Conservation (phyloP, 495 filamentous ascomycete species). For the Trichoderma gamsii region DNA sequence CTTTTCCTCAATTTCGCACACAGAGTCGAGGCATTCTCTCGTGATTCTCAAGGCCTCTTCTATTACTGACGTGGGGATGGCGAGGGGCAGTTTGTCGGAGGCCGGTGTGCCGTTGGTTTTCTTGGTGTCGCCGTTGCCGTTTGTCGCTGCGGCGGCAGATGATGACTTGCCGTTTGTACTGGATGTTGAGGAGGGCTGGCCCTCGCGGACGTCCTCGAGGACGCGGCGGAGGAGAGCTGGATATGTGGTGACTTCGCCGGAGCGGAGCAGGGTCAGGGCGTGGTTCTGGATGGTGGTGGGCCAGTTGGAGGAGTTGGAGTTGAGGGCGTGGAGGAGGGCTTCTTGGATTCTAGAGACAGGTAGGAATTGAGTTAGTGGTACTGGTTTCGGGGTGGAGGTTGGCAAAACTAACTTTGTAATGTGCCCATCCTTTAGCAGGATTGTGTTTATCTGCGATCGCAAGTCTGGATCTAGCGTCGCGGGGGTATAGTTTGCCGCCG, state of each 20-base stretch:
- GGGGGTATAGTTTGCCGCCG: constrained; percentile 43
- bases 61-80: constrained; percentile 43
- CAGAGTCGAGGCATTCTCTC: constrained; percentile 43
- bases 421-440: constrained; percentile 43
- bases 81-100: constrained; percentile 29
- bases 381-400: background rate
- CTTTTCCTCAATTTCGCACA: constrained; percentile 42
- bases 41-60: constrained; percentile 49
- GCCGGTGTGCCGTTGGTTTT: constrained; percentile 25
- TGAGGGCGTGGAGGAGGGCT: constrained; percentile 46
- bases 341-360: constrained; percentile 45
- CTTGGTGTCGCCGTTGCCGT: constrained; percentile 24
- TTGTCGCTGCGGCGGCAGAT: constrained; percentile 13
- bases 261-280: constrained; percentile 47
- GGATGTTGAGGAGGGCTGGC: constrained; percentile 26
- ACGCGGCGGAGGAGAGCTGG: constrained; percentile 47
- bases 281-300: constrained; percentile 45
- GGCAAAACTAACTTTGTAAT: constrained; percentile 43
- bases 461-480: constrained; percentile 47
- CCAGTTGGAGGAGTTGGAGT: constrained; percentile 48
- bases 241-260: constrained; percentile 47
- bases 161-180: constrained; percentile 16
- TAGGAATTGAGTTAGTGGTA: constrained; percentile 9
- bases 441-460: constrained; percentile 46
- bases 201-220: constrained; percentile 43